Base-by-base conservation (phyloP, 768 basidiomycete genomes). In the Coprinopsis sp. region DNA sequence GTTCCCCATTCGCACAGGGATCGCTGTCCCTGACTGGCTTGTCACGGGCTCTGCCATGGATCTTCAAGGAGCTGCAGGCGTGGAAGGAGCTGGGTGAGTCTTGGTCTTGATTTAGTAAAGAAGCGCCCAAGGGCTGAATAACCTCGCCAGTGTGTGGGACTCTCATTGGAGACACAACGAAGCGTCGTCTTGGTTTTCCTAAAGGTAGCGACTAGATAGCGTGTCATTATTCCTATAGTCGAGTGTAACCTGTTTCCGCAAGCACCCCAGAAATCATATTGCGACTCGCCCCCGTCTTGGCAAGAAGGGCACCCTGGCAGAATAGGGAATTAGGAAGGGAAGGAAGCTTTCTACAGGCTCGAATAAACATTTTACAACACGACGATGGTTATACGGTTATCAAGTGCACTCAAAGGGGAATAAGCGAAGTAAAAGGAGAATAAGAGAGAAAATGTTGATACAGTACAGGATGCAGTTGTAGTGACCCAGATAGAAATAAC, bases 1-100 rank as follows among this genome's bases (percentile, higher is more conserved):
- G n/a, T 87, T 94, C 58, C 91, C 92, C 3, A 76, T 89, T 21
- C 79, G 92, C 16, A 95, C 91, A 2, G 90, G 90, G 3, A 71
- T 91, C 2, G 62, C 79, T 7, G 72, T 77, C 1, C 87, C 90
- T 1, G 87, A 90, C 55, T 94, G 91, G 88, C 54, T 90, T 5
- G 71, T 90, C 14, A 68, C 83, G 3, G 74, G 78, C 8, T 63
- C 63, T 12, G 59, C 63, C 11, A 71, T 79, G 16, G 85, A 85
- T 52, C 56, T 48, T 34, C 61, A 74, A 14, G 89, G 87, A 4
- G 81, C 87, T 10, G 87, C 77, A n/a, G 91, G 85, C 1, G 66
- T 91, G 16, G 62, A 76, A 11, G 90, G 79, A 13, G 84, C 89
- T 49, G 91, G 91, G 87, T 89, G 64, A 60, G 81, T 61, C 8